Percentiles rank a stretch among this genome's conserved stretches.
phyloP scores from a whole-genome alignment of 495 filamentous ascomycete species.

The Aspergillus carlsbadensis region DNA sequence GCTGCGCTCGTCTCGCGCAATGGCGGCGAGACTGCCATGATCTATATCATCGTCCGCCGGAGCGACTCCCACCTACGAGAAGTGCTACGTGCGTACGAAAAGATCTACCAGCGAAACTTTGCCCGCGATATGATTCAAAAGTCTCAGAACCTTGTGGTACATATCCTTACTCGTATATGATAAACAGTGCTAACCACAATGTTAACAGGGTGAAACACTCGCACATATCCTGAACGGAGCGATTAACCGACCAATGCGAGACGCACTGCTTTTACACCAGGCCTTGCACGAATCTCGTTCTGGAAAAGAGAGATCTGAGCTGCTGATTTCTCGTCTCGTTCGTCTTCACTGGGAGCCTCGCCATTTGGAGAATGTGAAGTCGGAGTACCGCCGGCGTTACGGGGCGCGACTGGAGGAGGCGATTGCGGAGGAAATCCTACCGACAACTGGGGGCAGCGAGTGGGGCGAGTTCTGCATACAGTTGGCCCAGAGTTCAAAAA shows the following conservation, averaged over 20 bases:
- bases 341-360: conserved; percentile 80
- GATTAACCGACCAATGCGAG: conserved; percentile 91
- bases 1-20: conserved; percentile 67
- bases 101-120: conserved; percentile 71
- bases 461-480: conserved; percentile 60
- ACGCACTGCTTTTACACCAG: conserved; percentile 92
- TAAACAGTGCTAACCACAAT: conserved; percentile 4
- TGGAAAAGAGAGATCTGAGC: conserved; percentile 73
- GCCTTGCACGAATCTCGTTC: conserved; percentile 65
- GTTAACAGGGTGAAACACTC: conserved; percentile 79
- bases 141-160: conserved; percentile 85
- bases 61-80: conserved; percentile 81
- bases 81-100: conserved; percentile 71
- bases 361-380: conserved; percentile 71
- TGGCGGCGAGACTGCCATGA: conserved; percentile 90
- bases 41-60: conserved; percentile 75
- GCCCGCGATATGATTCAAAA: conserved; percentile 83
- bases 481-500: conserved; percentile 45
- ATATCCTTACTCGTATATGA: conserved; percentile 33
- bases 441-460: conserved; percentile 37
- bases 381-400: conserved; percentile 70
- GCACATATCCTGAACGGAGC: conserved; percentile 96
- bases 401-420: conserved; percentile 63
- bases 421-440: conserved; percentile 50
- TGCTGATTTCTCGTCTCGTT: conserved; percentile 77